Conservation (phyloP, 2,329 filamentous ascomycete species). For the Microsporum canis region DNA sequence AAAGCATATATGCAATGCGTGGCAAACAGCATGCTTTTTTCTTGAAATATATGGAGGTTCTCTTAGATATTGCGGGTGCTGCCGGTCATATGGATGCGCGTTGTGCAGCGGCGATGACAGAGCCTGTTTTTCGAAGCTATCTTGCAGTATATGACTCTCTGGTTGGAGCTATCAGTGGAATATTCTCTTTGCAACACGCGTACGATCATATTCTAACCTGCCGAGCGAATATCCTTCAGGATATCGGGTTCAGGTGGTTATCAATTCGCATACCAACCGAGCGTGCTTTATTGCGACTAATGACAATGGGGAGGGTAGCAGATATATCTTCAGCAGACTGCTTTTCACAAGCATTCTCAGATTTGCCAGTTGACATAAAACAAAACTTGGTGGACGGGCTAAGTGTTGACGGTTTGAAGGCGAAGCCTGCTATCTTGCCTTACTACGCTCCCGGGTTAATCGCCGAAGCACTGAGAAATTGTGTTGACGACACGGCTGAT, state of each 20-base stretch:
- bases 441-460: slow-evolving; percentile 2
- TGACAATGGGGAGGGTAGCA: background rate
- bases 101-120: background rate
- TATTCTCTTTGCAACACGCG: background rate
- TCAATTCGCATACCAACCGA: background rate
- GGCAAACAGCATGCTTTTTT: slow-evolving; percentile 22
- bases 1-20: slow-evolving; percentile 18
- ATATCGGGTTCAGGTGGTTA: background rate
- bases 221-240: background rate
- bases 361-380: background rate
- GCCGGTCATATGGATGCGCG: background rate
- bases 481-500: background rate
- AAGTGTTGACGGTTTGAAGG: background rate
- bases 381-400: background rate
- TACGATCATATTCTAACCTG: background rate
- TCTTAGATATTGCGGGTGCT: slow-evolving; percentile 12
- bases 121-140: slow-evolving; percentile 3
- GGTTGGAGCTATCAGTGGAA: background rate
- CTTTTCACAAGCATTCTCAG: background rate
- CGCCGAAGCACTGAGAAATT: background rate
- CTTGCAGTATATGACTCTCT: background rate
- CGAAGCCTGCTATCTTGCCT: background rate
- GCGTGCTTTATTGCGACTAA: background rate
- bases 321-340: background rate
- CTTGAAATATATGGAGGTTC: slow-evolving; percentile 28